Base-by-base conservation (phyloP, 163 green algal species). In the Dunaliella salina region DNA sequence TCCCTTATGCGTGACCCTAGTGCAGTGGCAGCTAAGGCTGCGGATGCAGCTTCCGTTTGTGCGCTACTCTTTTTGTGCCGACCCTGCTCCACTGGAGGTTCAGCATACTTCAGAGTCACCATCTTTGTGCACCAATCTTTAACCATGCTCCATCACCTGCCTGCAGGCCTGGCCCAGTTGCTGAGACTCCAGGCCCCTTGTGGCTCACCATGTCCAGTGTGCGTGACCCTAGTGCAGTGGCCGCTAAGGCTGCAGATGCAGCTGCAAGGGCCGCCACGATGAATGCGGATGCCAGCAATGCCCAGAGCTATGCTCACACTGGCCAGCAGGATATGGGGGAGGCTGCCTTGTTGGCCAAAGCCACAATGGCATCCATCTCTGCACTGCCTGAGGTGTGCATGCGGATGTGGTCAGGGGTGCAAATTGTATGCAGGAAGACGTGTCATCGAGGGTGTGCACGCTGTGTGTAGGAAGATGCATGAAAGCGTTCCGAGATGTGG, bases 251-350 rank as follows among this genome's bases (percentile, higher is more conserved):
- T 20, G 33, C 46, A 26, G 90, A 78, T 0, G 90, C 90, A 11
- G 89, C 91, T 0, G 69, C 85, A 24, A 83, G 82, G 17, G 94
- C 91, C 26, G 92, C 93, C 20, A 88, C 88, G 1, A 86, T 91
- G 17, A 97, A 97, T 84, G 95, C 93, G 24, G 92, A 96, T 78
- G 50, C 88, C 0, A 85, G 82, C 35, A 90, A 90, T 33, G 88
- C 13, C 15, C 17, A 75, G 1, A 35, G 71, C 29, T 86, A 86
- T 29, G 30, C 40, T 69, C 46, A 26, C 32, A 20, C 33, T 34
- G 82, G 59, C 57, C 29, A 26, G 80, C 57, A 67, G 59, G 18
- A 35, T 26, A 33, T 30, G 5, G 18, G 75, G 34, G 81, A 32
- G 33, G 33, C 72, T 29, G 71, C 0, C 20, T 15, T 85, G 34